A percentile compares a stretch with the other conserved stretches of the same genome.
These are phyloP conservation scores for Gryganskiella cystojenkinii DNA, from an alignment of 192 early-diverging fungal genomes.

Conservation along the genomic window DNA sequence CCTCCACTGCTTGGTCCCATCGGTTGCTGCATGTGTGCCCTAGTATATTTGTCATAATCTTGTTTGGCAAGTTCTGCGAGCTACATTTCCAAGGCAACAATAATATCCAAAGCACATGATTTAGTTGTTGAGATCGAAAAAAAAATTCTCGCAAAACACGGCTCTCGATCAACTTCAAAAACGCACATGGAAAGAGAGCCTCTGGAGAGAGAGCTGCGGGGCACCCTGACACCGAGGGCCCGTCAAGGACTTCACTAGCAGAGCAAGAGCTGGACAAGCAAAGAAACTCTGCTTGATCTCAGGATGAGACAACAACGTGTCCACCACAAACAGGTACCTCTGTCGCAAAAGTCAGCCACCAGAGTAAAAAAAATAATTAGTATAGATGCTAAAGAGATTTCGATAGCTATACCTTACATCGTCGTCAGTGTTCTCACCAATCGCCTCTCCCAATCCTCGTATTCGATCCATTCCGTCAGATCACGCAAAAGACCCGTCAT, in stretches of 20 bases:
- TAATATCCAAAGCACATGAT: too few relatives aligned
- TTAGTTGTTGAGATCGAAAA: too few relatives aligned
- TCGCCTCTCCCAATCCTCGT: constrained; percentile 44
- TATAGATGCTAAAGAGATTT: too few relatives aligned
- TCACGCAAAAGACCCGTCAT: constrained; percentile 38
- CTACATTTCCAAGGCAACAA: too few relatives aligned
- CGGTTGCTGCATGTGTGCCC: too few relatives aligned
- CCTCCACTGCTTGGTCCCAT: too few relatives aligned
- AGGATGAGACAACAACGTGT: constrained; percentile 14
- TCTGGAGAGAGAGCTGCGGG: constrained; percentile 13
- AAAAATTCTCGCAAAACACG: too few relatives aligned
- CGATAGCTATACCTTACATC: too few relatives aligned
- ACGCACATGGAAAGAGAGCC: constrained; percentile 25
- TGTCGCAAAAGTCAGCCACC: neutral
- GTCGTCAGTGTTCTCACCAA: too few relatives aligned
- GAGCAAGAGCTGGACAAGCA: constrained; percentile 17
- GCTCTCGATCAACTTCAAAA: too few relatives aligned
- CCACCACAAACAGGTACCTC: constrained; percentile 36
- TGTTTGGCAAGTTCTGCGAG: too few relatives aligned
- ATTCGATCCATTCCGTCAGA: constrained; percentile 43
- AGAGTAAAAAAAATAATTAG: neutral
- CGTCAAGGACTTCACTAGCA: constrained; percentile 13
- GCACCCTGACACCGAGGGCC: constrained; percentile 18
- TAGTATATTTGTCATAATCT: too few relatives aligned
- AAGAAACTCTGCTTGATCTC: neutral